Evolutionary conservation across 1,139 yeast genomes (phyloP).

Genomic region (Kluyveromyces sp.): DNA sequence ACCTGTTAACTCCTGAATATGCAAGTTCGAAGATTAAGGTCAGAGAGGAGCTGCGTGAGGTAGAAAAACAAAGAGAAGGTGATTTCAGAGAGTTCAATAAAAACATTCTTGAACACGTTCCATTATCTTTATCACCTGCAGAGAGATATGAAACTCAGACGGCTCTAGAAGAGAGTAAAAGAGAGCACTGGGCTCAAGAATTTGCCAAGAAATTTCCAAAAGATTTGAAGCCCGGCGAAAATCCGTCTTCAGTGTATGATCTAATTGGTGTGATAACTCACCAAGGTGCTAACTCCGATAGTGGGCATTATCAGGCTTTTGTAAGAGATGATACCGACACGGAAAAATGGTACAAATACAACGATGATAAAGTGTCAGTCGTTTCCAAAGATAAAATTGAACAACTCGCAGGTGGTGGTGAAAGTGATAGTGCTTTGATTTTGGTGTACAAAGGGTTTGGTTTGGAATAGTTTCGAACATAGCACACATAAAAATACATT

Average conservation of each 20-base stretch:
- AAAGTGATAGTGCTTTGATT: slow-evolving; percentile 89
- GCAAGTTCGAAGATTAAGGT: slow-evolving; percentile 58
- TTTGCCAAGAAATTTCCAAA: slow-evolving; percentile 33
- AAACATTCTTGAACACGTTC: slow-evolving; percentile 38
- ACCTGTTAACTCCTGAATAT: slow-evolving; percentile 71
- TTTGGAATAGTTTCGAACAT: slow-evolving; percentile 17
- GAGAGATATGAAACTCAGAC: slow-evolving; percentile 33
- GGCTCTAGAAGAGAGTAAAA: slow-evolving; percentile 30
- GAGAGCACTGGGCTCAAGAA: slow-evolving; percentile 36
- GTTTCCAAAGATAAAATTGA: slow-evolving; percentile 78
- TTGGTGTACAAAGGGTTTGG: slow-evolving; percentile 79
- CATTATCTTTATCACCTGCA: slow-evolving; percentile 31
- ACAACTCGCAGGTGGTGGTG: slow-evolving; percentile 92
- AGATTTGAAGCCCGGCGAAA: slow-evolving; percentile 49
- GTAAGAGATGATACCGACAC: slow-evolving; percentile 68
- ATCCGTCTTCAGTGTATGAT: slow-evolving; percentile 83
- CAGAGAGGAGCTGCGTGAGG: slow-evolving; percentile 70
- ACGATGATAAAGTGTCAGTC: slow-evolving; percentile 81
- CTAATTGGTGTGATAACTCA: slow-evolving; percentile 82
- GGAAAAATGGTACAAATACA: slow-evolving; percentile 86
- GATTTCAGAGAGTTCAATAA: slow-evolving; percentile 72
- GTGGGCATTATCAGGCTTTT: slow-evolving; percentile 95
- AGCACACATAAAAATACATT: neutral
- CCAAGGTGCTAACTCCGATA: slow-evolving; percentile 91
- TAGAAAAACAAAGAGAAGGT: slow-evolving; percentile 71